A percentile compares a stretch with the other conserved stretches of the same genome.
phyloP scores from a whole-genome alignment of 495 filamentous ascomycete genomes.

The Poronia punctata region DNA sequence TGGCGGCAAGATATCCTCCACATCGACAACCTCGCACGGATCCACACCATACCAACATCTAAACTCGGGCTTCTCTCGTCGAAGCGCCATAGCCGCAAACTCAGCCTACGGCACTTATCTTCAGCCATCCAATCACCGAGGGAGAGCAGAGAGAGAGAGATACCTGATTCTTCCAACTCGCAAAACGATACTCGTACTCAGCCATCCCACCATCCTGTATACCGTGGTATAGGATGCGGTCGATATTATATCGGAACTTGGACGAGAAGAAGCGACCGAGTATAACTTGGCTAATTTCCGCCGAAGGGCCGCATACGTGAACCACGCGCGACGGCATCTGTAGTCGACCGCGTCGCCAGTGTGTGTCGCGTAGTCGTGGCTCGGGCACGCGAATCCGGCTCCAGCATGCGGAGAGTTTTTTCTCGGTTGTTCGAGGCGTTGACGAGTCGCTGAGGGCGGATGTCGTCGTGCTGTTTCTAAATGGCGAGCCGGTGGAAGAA shows the following conservation, averaged over 20 bases:
- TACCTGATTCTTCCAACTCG: conserved; percentile 1
- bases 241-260: neutral
- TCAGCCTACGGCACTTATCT: neutral
- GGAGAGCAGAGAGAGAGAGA: neutral
- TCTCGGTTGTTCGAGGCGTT: neutral
- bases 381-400: neutral
- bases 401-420: neutral
- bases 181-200: conserved; percentile 1
- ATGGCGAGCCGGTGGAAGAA: neutral
- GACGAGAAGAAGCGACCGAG: neutral
- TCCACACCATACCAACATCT: conserved; percentile 1
- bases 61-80: neutral
- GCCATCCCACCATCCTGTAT: neutral
- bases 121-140: neutral
- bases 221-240: neutral
- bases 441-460: neutral
- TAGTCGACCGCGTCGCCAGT: neutral
- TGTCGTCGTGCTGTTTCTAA: neutral
- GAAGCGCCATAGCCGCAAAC: conserved; percentile 1
- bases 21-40: neutral
- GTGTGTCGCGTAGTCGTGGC: neutral
- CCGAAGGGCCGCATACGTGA: neutral
- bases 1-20: too few species aligned
- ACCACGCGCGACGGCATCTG: neutral
- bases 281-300: neutral